phyloP scores from a whole-genome alignment of 805 yeast genomes.

The Zygosaccharomyces rouxii region DNA sequence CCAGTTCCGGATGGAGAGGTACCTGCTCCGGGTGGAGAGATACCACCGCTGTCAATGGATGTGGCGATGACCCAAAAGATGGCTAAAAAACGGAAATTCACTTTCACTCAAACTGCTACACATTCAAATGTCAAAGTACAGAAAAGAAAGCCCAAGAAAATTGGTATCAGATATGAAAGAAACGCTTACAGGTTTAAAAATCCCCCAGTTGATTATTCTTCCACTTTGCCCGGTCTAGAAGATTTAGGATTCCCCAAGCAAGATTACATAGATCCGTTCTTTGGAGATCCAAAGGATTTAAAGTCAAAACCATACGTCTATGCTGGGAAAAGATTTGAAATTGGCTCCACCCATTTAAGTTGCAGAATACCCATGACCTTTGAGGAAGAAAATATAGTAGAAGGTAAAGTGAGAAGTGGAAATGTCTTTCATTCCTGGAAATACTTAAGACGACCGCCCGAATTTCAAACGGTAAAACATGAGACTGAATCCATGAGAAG shows the following conservation, averaged over 20 bases:
- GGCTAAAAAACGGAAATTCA: constrained; percentile 15
- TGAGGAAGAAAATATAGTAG: constrained; percentile 15
- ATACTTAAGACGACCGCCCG: constrained; percentile 48
- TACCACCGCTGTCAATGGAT: constrained; percentile 17
- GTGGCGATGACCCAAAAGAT: constrained; percentile 22
- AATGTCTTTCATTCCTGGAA: constrained; percentile 38
- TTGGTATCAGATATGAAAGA: constrained; percentile 6
- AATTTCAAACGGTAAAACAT: constrained; percentile 34
- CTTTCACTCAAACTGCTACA: not conserved
- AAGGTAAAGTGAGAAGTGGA: not conserved
- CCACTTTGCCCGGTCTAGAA: constrained; percentile 46
- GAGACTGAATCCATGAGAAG: constrained; percentile 11
- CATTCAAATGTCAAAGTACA: not conserved
- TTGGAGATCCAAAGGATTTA: constrained; percentile 48
- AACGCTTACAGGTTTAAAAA: constrained; percentile 14
- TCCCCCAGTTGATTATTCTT: constrained; percentile 24
- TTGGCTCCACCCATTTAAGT: constrained; percentile 40
- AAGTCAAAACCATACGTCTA: constrained; percentile 52
- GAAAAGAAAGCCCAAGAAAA: not conserved
- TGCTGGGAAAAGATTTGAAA: constrained; percentile 59
- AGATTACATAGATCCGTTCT: constrained; percentile 61
- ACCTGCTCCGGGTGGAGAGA: not conserved
- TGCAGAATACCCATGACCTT: constrained; percentile 32
- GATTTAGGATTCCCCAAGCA: constrained; percentile 45
- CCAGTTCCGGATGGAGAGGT: not conserved